Percentiles rank a stretch among this genome's conserved stretches.
phyloP scores from a whole-genome alignment of 177 flowering plant genomes.

The Telopea speciosissima region DNA sequence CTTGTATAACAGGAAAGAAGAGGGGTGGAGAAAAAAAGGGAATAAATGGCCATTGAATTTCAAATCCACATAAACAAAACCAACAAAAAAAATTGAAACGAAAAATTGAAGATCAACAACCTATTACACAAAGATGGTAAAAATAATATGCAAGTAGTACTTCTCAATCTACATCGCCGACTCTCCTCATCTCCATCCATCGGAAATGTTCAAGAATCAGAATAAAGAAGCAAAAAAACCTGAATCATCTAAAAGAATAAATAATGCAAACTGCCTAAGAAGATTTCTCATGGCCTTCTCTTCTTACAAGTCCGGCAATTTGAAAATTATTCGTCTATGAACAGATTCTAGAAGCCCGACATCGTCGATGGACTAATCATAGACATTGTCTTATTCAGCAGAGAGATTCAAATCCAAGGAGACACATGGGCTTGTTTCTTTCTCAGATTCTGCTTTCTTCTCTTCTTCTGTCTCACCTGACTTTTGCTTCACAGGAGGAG shows the following conservation, averaged over 20 bases:
- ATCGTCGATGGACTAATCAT: constrained; percentile 45
- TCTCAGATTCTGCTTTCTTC: too few species aligned
- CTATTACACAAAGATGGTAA: constrained; percentile 7
- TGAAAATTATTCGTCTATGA: constrained; percentile 61
- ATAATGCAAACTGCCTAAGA: background rate
- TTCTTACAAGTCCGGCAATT: constrained; percentile 34
- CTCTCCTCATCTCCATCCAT: constrained; percentile 7
- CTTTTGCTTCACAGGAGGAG: constrained; percentile 52
- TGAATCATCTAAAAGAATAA: constrained; percentile 5
- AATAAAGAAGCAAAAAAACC: constrained; percentile 11
- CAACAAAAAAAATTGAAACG: background rate
- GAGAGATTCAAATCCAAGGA: constrained; percentile 82
- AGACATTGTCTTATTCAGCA: constrained; percentile 31
- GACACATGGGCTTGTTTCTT: constrained; percentile 34
- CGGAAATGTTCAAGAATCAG: background rate
- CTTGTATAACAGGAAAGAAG: background rate
- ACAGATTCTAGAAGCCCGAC: constrained; percentile 64
- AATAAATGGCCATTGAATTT: background rate
- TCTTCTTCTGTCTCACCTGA: constrained; percentile 20
- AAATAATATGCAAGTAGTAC: constrained; percentile 22
- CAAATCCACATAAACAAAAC: background rate
- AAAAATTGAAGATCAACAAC: background rate
- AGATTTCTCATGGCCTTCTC: background rate
- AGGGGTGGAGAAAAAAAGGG: background rate
- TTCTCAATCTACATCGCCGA: constrained; percentile 13